phyloP scores from a whole-genome alignment of 1,284 basidiomycete species.

The Cutaneotrichosporon mucoides region DNA sequence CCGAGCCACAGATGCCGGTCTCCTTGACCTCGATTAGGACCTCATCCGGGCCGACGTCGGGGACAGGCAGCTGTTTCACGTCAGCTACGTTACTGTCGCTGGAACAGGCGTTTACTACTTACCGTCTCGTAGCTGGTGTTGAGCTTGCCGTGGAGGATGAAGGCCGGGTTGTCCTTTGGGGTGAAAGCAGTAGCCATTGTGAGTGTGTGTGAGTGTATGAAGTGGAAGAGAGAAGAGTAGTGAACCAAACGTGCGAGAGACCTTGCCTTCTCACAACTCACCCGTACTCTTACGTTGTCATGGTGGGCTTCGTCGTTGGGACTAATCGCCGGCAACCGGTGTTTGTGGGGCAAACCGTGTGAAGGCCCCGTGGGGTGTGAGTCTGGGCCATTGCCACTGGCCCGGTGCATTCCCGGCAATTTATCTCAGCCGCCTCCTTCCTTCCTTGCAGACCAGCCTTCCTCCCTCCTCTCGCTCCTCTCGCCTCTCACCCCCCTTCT shows the following conservation, averaged over 20 bases:
- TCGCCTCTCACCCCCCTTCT: background rate
- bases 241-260: slow-evolving; percentile 30
- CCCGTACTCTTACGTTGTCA: no score
- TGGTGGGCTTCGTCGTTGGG: no score
- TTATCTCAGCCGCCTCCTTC: background rate
- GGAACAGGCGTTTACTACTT: no score
- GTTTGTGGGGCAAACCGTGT: no score
- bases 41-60: slow-evolving; percentile 68
- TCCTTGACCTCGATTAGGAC: slow-evolving; percentile 88
- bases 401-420: background rate
- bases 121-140: slow-evolving; percentile 38
- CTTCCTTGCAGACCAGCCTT: no score
- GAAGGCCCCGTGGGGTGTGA: background rate
- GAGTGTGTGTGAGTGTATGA: background rate
- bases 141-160: slow-evolving; percentile 42
- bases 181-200: slow-evolving; percentile 25
- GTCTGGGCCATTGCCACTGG: no score
- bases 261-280: slow-evolving; percentile 31
- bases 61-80: slow-evolving; percentile 63
- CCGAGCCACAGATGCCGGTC: slow-evolving; percentile 89
- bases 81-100: slow-evolving; percentile 18
- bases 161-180: slow-evolving; percentile 40
- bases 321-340: no score
- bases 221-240: background rate
- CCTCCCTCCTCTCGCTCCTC: no score